These are phyloP conservation scores for Fraxinus albicans DNA, from an alignment of 305 asterid species.

Conservation along the genomic window DNA sequence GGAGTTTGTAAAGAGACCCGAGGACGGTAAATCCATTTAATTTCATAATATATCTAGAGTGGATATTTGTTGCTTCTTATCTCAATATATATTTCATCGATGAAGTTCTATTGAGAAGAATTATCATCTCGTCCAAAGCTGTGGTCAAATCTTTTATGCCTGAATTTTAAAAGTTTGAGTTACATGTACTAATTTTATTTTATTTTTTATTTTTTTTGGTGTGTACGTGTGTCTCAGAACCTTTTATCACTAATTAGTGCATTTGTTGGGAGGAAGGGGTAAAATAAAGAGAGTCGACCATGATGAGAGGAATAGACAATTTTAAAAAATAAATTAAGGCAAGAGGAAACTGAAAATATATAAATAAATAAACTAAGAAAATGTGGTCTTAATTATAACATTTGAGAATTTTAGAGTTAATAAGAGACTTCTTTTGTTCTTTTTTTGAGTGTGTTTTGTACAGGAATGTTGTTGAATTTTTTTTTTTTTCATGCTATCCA, in stretches of 20 bases:
- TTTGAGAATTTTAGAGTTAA: neutral
- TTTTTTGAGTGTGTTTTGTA: neutral
- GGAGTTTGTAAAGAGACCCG: constrained; percentile 73
- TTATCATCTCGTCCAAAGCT: neutral
- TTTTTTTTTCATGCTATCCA: neutral
- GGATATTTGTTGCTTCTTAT: neutral
- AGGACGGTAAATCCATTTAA: constrained; percentile 52
- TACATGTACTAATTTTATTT: neutral
- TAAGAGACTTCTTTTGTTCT: neutral
- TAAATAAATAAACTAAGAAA: neutral
- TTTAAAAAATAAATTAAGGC: neutral
- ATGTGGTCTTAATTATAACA: neutral
- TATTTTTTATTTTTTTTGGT: neutral
- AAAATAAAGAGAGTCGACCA: neutral
- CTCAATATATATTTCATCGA: neutral
- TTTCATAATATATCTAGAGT: neutral
- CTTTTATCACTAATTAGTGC: neutral
- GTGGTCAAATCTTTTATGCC: neutral
- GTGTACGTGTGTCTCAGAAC: neutral
- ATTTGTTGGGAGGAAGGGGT: neutral
- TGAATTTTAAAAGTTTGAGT: neutral
- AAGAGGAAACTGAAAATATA: neutral
- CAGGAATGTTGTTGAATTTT: neutral
- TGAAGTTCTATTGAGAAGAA: neutral
- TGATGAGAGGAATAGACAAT: neutral